These are phyloP conservation scores for Teratosphaeria viscida DNA, from an alignment of 2,329 filamentous ascomycete genomes.

Conservation along the genomic window DNA sequence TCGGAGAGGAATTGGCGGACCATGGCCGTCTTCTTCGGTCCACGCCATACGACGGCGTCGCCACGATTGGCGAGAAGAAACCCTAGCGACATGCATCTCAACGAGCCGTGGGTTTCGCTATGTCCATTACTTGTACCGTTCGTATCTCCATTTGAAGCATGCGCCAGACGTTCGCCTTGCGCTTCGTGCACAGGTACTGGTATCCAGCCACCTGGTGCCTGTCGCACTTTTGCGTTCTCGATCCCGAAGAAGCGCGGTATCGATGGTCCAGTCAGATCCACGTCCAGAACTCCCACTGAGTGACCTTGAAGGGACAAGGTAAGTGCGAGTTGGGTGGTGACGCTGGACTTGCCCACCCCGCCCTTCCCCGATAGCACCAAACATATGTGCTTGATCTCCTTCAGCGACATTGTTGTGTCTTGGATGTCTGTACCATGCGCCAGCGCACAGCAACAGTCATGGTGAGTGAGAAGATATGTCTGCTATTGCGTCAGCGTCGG, in stretches of 20 bases:
- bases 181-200: slow-evolving; percentile 72
- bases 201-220: slow-evolving; percentile 84
- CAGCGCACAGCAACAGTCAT: not conserved
- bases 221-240: slow-evolving; percentile 78
- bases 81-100: slow-evolving; percentile 83
- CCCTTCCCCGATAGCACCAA: slow-evolving; percentile 92
- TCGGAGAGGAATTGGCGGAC: slow-evolving; percentile 91
- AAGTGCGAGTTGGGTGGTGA: slow-evolving; percentile 92
- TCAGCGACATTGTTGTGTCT: slow-evolving; percentile 1
- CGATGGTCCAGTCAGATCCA: slow-evolving; percentile 91
- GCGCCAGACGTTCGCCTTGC: slow-evolving; percentile 4
- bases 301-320: slow-evolving; percentile 76
- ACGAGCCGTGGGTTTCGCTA: slow-evolving; percentile 38
- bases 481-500: not conserved
- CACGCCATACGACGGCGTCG: slow-evolving; percentile 93
- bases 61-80: slow-evolving; percentile 75
- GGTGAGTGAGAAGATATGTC: not conserved
- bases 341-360: slow-evolving; percentile 92
- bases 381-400: slow-evolving; percentile 8
- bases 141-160: not conserved
- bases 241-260: slow-evolving; percentile 92
- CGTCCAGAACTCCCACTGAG: slow-evolving; percentile 87
- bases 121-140: slow-evolving; percentile 4
- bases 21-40: slow-evolving; percentile 98
- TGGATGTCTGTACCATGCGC: not conserved